phyloP scores from a whole-genome alignment of 2,329 filamentous ascomycete genomes.

The Rutstroemia sp. region DNA sequence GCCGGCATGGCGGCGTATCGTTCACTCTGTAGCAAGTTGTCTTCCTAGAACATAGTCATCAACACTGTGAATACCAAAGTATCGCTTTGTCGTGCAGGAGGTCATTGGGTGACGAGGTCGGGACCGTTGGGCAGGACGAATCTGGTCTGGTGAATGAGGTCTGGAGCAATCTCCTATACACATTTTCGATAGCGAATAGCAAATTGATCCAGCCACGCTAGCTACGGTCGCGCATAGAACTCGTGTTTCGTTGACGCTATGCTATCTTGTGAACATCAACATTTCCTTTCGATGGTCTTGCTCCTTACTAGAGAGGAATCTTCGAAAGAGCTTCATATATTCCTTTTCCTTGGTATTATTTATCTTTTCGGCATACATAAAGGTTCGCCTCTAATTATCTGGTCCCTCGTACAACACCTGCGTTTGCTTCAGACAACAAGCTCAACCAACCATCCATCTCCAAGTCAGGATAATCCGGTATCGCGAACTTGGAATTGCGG shows the following conservation, averaged over 20 bases:
- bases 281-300: background rate
- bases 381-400: background rate
- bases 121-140: background rate
- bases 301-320: background rate
- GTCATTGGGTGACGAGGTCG: too few species aligned
- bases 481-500: slow-evolving; percentile 10
- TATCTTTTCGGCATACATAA: background rate
- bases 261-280: background rate
- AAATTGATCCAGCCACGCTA: background rate
- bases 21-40: too few species aligned
- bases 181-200: too few species aligned
- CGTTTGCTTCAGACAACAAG: background rate
- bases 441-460: background rate
- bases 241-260: background rate
- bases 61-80: too few species aligned
- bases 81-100: too few species aligned
- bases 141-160: background rate
- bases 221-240: background rate
- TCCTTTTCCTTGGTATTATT: slow-evolving; percentile 2
- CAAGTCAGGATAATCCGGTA: slow-evolving; percentile 7
- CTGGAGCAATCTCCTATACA: background rate
- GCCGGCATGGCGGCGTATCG: too few species aligned
- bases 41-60: too few species aligned
- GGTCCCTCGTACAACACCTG: slow-evolving; percentile 8
- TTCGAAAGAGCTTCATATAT: slow-evolving; percentile 4